Evolutionary conservation across 495 filamentous ascomycete genomes (phyloP).

Genomic region (Hypoxylon crocopeplum): DNA sequence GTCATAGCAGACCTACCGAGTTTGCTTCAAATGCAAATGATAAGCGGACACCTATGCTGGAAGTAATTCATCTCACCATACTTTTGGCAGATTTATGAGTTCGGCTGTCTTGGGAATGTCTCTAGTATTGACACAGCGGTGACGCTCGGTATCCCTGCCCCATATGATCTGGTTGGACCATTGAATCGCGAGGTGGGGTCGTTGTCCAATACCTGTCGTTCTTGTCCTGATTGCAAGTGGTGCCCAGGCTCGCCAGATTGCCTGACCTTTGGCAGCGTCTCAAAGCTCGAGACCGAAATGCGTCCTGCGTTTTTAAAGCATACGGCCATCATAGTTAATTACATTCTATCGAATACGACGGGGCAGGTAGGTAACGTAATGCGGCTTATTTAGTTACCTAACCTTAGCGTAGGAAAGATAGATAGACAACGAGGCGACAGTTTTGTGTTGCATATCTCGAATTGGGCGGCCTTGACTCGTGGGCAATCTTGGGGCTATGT

Average conservation of each 20-base stretch:
- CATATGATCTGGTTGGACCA: conserved; percentile 35
- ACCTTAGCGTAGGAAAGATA: conserved; percentile 3
- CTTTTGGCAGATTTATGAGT: conserved; percentile 24
- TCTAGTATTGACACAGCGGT: conserved; percentile 36
- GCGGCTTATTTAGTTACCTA: conserved; percentile 12
- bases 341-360: background rate
- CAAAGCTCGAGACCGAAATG: conserved; percentile 10
- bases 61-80: conserved; percentile 18
- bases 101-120: conserved; percentile 37
- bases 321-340: background rate
- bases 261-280: conserved; percentile 15
- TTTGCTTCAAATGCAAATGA: background rate
- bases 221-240: conserved; percentile 20
- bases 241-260: conserved; percentile 29
- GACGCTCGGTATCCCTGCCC: conserved; percentile 24
- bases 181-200: conserved; percentile 28
- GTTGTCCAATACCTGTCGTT: conserved; percentile 29
- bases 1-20: too few relatives aligned
- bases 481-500: conserved; percentile 31
- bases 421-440: conserved; percentile 26
- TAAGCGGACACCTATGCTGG: conserved; percentile 1
- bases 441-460: conserved; percentile 30
- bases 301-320: background rate
- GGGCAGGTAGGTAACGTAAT: background rate
- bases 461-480: conserved; percentile 35